phyloP scores from a whole-genome alignment of 2,329 filamentous ascomycete species.

The Monosporascus sp. region DNA sequence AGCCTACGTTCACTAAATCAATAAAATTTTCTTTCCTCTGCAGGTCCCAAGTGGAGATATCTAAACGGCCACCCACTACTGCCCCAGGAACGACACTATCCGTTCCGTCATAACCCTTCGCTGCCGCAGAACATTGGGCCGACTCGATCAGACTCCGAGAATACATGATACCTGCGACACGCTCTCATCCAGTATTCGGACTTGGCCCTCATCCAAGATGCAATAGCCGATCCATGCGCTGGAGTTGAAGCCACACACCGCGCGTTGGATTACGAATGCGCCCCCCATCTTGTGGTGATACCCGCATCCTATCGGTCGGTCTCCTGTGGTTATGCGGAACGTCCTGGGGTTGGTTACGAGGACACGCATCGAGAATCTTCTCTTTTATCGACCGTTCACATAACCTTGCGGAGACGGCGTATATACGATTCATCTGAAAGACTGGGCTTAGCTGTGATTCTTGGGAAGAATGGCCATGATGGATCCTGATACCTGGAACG shows the following conservation, averaged over 20 bases:
- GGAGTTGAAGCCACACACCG: neutral
- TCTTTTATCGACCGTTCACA: neutral
- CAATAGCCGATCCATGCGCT: neutral
- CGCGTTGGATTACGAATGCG: neutral
- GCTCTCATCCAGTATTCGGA: neutral
- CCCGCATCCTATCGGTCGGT: neutral
- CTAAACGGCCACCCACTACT: neutral
- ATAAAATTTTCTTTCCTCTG: too few relatives aligned
- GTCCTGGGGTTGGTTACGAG: neutral
- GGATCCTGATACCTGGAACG: constrained; percentile 50
- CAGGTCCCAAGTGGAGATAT: too few relatives aligned
- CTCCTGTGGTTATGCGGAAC: neutral
- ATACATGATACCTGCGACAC: neutral
- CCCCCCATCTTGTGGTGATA: neutral
- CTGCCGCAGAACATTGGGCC: neutral
- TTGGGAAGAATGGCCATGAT: constrained; percentile 38
- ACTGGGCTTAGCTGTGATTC: too few relatives aligned
- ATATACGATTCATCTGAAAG: neutral
- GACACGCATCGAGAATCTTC: neutral
- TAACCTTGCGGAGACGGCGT: neutral
- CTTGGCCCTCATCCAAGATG: neutral
- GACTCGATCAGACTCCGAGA: neutral
- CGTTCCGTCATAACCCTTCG: neutral
- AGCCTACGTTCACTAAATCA: too few relatives aligned
- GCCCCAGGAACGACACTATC: neutral